Percentiles rank a stretch among this genome's conserved stretches.
Conservation (phyloP, 768 basidiomycete genomes). For the Macrolepiota albuminosa region DNA sequence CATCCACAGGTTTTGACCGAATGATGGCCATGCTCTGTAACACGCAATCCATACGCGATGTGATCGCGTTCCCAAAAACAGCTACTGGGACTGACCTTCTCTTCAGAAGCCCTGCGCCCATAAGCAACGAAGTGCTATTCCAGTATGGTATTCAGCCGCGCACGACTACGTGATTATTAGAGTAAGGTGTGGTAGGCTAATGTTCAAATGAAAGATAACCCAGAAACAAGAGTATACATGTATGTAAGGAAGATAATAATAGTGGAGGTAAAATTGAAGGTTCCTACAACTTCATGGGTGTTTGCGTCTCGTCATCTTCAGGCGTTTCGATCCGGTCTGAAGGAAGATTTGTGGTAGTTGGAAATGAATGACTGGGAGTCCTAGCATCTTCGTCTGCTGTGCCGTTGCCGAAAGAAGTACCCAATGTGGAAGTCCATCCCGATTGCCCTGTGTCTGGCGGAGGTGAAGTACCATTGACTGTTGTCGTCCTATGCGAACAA, state of each 20-base stretch:
- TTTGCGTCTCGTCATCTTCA: constrained; percentile 20
- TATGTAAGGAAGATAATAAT: constrained; percentile 15
- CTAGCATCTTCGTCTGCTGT: constrained; percentile 29
- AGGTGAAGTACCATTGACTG: constrained; percentile 17
- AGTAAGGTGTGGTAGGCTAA: constrained; percentile 7
- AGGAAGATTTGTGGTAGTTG: constrained; percentile 13
- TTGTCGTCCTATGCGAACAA: constrained; percentile 18
- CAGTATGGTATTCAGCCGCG: constrained; percentile 58
- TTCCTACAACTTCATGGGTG: constrained; percentile 12
- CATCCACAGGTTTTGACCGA: constrained; percentile 76
- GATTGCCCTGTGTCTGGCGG: constrained; percentile 25
- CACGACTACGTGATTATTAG: constrained; percentile 15
- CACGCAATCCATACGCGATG: constrained; percentile 85
- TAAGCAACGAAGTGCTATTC: constrained; percentile 44
- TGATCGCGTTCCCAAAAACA: constrained; percentile 96
- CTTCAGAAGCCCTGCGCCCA: constrained; percentile 80
- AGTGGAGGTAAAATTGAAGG: constrained; percentile 12
- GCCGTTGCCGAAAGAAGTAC: constrained; percentile 29
- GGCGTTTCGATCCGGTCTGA: constrained; percentile 17
- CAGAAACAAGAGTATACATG: constrained; percentile 17
- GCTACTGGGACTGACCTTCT: constrained; percentile 78
- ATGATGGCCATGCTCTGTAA: constrained; percentile 89
- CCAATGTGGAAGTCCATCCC: constrained; percentile 39
- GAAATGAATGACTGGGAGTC: constrained; percentile 42
- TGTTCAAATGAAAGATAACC: constrained; percentile 17